These are phyloP conservation scores for Pichia phayaonensis DNA, from an alignment of 805 yeast species.

Conservation along the genomic window DNA sequence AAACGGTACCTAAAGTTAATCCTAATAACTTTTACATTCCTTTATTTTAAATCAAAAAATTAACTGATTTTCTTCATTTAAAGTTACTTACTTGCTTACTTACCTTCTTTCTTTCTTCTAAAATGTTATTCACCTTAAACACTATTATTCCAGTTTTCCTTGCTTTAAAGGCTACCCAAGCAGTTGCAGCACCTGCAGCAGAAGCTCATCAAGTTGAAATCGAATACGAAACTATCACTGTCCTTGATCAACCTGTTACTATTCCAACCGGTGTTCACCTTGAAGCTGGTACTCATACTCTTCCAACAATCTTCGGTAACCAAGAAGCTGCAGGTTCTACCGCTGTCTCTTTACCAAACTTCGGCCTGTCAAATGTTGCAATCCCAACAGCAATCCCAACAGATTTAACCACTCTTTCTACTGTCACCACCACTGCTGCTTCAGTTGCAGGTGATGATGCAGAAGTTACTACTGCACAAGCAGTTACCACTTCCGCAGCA, in stretches of 20 bases:
- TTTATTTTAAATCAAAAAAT: not conserved
- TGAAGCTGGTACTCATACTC: not conserved
- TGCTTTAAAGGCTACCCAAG: not conserved
- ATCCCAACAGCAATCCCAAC: too few species aligned
- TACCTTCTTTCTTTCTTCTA: not conserved
- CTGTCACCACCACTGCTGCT: slow-evolving; percentile 2
- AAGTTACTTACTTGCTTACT: not conserved
- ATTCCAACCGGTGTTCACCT: slow-evolving; percentile 2
- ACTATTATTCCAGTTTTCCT: not conserved
- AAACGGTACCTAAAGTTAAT: not conserved
- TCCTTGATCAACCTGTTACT: too few species aligned
- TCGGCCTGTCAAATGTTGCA: too few species aligned
- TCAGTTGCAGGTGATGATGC: not conserved
- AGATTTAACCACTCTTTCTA: not conserved
- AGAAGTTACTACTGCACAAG: not conserved
- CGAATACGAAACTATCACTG: too few species aligned
- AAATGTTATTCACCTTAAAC: slow-evolving; percentile 1
- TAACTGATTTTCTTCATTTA: not conserved
- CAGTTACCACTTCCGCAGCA: slow-evolving; percentile 5
- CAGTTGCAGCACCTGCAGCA: not conserved
- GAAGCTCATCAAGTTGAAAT: not conserved
- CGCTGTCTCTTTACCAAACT: not conserved
- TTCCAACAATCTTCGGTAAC: not conserved
- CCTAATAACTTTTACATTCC: not conserved
- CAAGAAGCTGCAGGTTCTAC: not conserved